Evolutionary conservation across 2,329 filamentous ascomycete genomes (phyloP).

Genomic region (Trichoderma guizhouense): DNA sequence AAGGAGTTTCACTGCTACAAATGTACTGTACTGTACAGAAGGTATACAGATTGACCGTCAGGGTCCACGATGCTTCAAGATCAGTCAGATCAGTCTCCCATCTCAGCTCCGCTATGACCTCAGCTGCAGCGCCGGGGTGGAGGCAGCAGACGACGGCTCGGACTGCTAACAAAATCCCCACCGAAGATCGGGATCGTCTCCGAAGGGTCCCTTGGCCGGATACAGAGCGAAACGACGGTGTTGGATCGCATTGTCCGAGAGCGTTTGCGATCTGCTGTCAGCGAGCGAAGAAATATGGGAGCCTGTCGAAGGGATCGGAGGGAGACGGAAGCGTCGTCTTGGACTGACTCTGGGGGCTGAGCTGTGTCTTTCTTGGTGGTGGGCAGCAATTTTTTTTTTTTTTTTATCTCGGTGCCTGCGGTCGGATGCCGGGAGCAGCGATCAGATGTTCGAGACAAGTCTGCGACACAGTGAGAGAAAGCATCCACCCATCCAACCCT

Average conservation of each 20-base stretch:
- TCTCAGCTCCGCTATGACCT: constrained; percentile 18
- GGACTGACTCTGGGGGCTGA: background rate
- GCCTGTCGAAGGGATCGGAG: background rate
- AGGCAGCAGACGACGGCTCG: constrained; percentile 1
- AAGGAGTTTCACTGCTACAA: background rate
- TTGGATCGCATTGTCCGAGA: background rate
- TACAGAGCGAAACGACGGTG: background rate
- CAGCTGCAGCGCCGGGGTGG: constrained; percentile 17
- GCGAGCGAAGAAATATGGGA: background rate
- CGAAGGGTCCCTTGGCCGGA: background rate
- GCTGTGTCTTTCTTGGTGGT: background rate
- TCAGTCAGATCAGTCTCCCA: background rate
- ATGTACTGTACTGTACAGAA: too few species aligned
- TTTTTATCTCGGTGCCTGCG: constrained; percentile 8
- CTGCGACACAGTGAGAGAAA: background rate
- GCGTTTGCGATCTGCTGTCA: background rate
- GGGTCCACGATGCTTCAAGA: background rate
- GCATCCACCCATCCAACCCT: background rate
- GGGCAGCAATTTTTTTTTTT: background rate
- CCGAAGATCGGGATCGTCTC: constrained; percentile 15
- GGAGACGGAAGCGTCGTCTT: background rate
- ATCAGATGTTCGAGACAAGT: constrained; percentile 13
- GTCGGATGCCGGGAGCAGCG: background rate
- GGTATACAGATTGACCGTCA: too few species aligned
- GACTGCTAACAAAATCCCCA: background rate